Evolutionary conservation across 176 grass and related monocot species (phyloP), one percentile per base, ranked within the genome.

Genomic region (Chrysopogon serrulatus): DNA sequence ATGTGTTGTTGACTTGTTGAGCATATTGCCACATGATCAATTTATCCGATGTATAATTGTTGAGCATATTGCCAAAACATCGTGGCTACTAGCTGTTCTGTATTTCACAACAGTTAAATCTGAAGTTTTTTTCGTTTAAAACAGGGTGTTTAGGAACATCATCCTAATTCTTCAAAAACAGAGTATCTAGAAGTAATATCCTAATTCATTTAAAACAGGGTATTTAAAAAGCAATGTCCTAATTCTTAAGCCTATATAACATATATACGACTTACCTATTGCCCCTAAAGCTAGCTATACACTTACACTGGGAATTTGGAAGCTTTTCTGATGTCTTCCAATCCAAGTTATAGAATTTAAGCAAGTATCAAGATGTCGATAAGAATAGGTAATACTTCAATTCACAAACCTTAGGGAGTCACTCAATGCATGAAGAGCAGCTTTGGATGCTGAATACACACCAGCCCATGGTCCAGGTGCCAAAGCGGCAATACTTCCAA

Each of bases 381-480:
- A 60, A 80, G 12, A 69, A 18, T 45, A 43, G 48, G 8, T 26
- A 47, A 6, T 51, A 48, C 27, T 53, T 62, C 21, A 59, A 68
- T 49, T 16, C 32, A 75, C 88, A 78, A 78, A 98, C 95, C 95
- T 98, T 56, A 98, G 65, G 21, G 93, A 87, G 65, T 98, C 96
- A 1, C 84, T 92, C 77, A 98, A 84, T 65, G 96, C 96, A 83
- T 98, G 96, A 70, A 98, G 75, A 45, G 91, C 93, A 69, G 96
- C 85, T 90, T 98, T 98, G 35, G 96, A 98, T 32, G 96, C 91
- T n/a, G 93, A 87, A 81, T 98, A 98, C 31, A 82, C 93, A 61
- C 96, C 96, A 47, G 91, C 96, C 96, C 96, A 98, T 15, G 96
- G 96, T 87, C 96, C 96, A 81, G 96, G 89, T 67, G 91, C 96